Conservation (phyloP, 2,329 filamentous ascomycete genomes). For the Neurospora crassa region DNA sequence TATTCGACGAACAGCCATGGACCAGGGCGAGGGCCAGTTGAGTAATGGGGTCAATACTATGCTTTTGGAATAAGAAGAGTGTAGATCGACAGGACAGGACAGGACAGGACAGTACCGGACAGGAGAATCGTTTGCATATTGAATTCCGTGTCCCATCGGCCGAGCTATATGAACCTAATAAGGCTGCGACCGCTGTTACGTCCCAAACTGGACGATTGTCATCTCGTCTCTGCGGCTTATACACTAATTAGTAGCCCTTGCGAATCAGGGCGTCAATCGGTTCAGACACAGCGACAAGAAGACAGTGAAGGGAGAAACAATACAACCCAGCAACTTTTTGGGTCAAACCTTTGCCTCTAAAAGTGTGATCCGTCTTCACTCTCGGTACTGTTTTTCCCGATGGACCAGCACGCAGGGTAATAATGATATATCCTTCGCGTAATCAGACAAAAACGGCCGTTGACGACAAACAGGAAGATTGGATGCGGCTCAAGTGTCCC, state of each 20-base stretch:
- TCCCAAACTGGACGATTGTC: not conserved
- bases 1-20: conserved; percentile 26
- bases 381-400: not conserved
- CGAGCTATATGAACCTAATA: not conserved
- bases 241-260: not conserved
- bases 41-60: conserved; percentile 3
- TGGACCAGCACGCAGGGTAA: not conserved
- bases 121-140: not conserved
- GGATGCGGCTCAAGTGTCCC: not conserved
- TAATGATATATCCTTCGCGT: not conserved
- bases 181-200: not conserved
- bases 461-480: not conserved
- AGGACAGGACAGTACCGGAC: not conserved
- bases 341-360: not conserved
- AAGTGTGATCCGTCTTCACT: not conserved
- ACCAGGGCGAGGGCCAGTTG: conserved; percentile 8
- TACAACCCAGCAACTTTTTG: not conserved
- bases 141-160: not conserved
- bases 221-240: not conserved
- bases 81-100: not conserved
- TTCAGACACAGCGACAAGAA: not conserved
- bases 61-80: not conserved
- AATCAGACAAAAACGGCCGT: not conserved
- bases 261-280: not conserved
- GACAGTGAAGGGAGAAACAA: not conserved